Percentiles rank a stretch among this genome's conserved stretches.
Evolutionary conservation across 805 yeast genomes (phyloP).

Genomic region (Metschnikowia arizonensis): DNA sequence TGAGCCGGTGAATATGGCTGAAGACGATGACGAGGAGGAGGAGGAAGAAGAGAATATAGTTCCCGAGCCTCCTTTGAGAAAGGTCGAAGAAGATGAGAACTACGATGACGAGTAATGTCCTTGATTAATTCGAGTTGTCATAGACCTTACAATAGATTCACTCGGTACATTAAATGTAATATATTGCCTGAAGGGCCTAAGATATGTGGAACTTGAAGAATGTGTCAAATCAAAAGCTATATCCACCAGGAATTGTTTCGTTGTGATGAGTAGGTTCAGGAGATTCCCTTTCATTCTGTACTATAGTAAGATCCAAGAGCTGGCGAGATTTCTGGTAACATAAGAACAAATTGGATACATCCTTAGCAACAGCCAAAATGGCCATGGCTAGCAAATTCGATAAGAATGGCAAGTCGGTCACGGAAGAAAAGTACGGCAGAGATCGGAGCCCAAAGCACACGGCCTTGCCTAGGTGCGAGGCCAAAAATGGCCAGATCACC

Average conservation of each 20-base stretch:
- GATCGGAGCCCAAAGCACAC: conserved; percentile 16
- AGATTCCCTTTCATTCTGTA: conserved; percentile 7
- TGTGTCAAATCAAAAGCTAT: no score
- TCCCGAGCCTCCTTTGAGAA: conserved; percentile 43
- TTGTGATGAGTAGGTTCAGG: background rate
- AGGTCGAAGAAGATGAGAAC: conserved; percentile 44
- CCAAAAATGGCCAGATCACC: conserved; percentile 37
- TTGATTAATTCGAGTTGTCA: background rate
- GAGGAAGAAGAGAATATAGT: conserved; percentile 22
- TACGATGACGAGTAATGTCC: conserved; percentile 39
- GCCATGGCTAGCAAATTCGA: conserved; percentile 33
- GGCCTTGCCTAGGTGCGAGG: conserved; percentile 30
- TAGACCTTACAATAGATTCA: background rate
- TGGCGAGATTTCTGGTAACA: conserved; percentile 29
- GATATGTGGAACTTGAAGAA: no score
- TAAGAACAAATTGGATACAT: conserved; percentile 28
- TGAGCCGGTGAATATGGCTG: conserved; percentile 8
- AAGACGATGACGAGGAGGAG: conserved; percentile 28
- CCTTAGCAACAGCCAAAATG: conserved; percentile 33
- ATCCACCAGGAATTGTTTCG: background rate
- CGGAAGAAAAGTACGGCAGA: conserved; percentile 8
- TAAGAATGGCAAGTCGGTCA: conserved; percentile 23
- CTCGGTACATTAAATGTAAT: background rate
- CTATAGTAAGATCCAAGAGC: conserved; percentile 24
- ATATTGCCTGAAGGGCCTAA: background rate